Conservation (phyloP, 106 monocot genomes). For the Triglochin maritima region DNA sequence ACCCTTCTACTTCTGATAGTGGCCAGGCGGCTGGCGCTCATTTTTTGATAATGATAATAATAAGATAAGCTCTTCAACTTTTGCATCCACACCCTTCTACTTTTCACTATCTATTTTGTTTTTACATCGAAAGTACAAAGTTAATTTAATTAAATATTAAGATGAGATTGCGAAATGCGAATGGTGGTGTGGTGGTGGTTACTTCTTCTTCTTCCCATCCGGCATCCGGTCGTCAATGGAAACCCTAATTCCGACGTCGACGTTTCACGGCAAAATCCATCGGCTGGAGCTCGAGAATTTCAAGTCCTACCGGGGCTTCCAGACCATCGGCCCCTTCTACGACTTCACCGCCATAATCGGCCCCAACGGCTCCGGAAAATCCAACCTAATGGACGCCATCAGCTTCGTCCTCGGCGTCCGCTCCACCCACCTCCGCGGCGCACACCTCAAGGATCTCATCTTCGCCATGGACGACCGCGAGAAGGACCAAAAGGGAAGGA, state of each 20-base stretch:
- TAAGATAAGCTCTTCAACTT: no score
- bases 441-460: slow-evolving; percentile 89
- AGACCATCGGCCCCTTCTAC: slow-evolving; percentile 84
- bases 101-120: no score
- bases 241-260: background rate
- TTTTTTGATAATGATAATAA: no score
- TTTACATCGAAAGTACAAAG: no score
- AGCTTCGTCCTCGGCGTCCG: slow-evolving; percentile 98
- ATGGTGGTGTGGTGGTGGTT: no score
- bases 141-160: no score
- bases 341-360: slow-evolving; percentile 98
- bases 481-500: slow-evolving; percentile 69
- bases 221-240: no score
- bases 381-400: slow-evolving; percentile 99
- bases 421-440: slow-evolving; percentile 79
- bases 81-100: no score
- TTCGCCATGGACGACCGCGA: slow-evolving; percentile 73
- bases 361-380: slow-evolving; percentile 95
- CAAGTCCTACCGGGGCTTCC: slow-evolving; percentile 95
- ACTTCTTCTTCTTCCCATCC: no score
- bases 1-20: no score
- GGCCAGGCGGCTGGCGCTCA: no score
- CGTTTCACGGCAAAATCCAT: slow-evolving; percentile 55
- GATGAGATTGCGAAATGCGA: no score
- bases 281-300: slow-evolving; percentile 93